Evolutionary conservation across 306 rosid genomes (phyloP), one percentile per base, ranked within the genome.

Genomic region (Myrica gale): DNA sequence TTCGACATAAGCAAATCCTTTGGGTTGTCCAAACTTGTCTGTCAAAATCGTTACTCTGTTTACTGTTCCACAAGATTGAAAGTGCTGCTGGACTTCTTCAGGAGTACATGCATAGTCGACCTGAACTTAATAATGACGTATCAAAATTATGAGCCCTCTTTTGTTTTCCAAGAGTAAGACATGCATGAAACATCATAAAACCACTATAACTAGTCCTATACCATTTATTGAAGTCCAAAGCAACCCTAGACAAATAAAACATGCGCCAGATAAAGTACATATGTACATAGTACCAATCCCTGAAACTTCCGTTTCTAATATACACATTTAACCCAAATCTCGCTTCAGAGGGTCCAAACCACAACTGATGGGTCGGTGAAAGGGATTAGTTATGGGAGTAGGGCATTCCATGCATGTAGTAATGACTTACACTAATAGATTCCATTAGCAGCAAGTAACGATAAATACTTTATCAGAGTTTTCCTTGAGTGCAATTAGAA

Each of bases 11-110:
- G 99, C 99, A 83, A 96, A 92, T 79, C 99, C 99, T 81, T 96
- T 96, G 44, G 98, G 99, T 63, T 96, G 99, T 77, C 99, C 99
- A 83, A 90, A 96, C 85, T 96, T 96, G 89, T 96, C 99, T 0
- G 99, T 92, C 98, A 96, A 84, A 80, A 96, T 96, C 4, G 99
- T 96, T 68, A 92, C 99, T 84, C 99, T 87, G 88, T 96, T 96
- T 76, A 96, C 99, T 48, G 99, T 96, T 82, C 99, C 99, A 82
- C 99, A 96, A n/a, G 99, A 96, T 86, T 96, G 99, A 83, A 96
- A 96, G 86, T 90, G 99, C 80, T 96, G 99, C 77, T 96, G 99
- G 74, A 96, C 99, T 84, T 96, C 99, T 84, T 96, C 99, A 73
- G 99, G 99, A 0, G 97, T 92, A 74, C 99, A 96, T 32, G 91